Percentiles rank a stretch among this genome's conserved stretches.
Evolutionary conservation across 345 rosid genomes (phyloP).

Genomic region (Gossypium anomalum): DNA sequence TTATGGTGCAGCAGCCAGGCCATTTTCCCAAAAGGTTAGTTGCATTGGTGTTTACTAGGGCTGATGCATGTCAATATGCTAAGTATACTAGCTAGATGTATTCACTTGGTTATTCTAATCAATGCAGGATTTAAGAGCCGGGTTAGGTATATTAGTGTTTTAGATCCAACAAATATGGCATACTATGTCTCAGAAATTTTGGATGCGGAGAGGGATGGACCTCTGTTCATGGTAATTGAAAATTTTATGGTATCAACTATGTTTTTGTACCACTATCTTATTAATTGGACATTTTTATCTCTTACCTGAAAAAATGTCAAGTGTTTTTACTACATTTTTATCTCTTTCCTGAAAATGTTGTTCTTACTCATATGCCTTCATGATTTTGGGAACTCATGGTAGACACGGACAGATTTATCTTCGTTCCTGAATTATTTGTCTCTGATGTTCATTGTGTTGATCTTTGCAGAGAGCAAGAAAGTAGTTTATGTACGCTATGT

Average conservation of each 20-base stretch:
- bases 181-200: conserved; percentile 87
- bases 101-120: conserved; percentile 14
- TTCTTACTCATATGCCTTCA: neutral
- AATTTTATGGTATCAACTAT: conserved; percentile 5
- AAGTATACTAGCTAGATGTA: neutral
- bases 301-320: neutral
- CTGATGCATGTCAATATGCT: neutral
- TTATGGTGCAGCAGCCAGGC: conserved; percentile 80
- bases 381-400: neutral
- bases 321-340: neutral
- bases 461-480: neutral
- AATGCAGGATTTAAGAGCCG: conserved; percentile 92
- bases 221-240: conserved; percentile 73
- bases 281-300: neutral
- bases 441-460: neutral
- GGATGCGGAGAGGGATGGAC: conserved; percentile 63
- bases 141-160: conserved; percentile 66
- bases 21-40: conserved; percentile 86
- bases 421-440: neutral
- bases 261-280: conserved; percentile 3
- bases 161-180: conserved; percentile 76
- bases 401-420: neutral
- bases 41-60: conserved; percentile 5
- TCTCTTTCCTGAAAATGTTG: neutral
- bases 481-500: neutral